phyloP scores from a whole-genome alignment of 345 rosid species.

The Populus tremula region DNA sequence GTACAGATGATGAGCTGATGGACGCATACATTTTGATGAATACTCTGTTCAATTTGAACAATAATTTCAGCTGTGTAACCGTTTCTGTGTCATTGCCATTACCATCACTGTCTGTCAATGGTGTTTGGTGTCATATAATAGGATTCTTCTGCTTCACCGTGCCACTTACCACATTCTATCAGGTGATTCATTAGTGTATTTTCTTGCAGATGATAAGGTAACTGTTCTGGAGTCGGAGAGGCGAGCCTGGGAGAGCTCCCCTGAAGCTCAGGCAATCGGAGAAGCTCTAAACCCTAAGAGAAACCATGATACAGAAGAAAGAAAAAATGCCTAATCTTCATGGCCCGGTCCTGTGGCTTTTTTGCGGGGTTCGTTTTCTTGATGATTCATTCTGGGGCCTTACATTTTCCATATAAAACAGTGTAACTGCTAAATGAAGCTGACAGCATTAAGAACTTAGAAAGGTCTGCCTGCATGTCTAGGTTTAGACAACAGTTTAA shows the following conservation, averaged over 20 bases:
- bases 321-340: constrained; percentile 21
- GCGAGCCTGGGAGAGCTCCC: constrained; percentile 70
- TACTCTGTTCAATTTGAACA: not conserved
- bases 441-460: not conserved
- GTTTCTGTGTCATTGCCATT: not conserved
- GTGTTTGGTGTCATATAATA: not conserved
- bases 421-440: not conserved
- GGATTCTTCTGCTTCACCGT: not conserved
- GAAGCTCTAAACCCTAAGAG: constrained; percentile 93
- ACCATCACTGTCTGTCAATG: not conserved
- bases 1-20: not conserved
- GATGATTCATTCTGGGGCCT: not conserved
- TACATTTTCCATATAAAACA: not conserved
- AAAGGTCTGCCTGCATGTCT: not conserved
- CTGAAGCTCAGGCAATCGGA: constrained; percentile 68
- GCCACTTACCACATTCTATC: not conserved
- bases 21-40: not conserved
- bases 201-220: constrained; percentile 72
- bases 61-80: not conserved
- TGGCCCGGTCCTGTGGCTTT: not conserved
- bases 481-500: not conserved
- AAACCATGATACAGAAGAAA: constrained; percentile 44
- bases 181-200: not conserved
- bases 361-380: not conserved
- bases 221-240: constrained; percentile 79